phyloP scores from a whole-genome alignment of 2,329 filamentous ascomycete genomes.

The Coleophoma eucalyptorum region DNA sequence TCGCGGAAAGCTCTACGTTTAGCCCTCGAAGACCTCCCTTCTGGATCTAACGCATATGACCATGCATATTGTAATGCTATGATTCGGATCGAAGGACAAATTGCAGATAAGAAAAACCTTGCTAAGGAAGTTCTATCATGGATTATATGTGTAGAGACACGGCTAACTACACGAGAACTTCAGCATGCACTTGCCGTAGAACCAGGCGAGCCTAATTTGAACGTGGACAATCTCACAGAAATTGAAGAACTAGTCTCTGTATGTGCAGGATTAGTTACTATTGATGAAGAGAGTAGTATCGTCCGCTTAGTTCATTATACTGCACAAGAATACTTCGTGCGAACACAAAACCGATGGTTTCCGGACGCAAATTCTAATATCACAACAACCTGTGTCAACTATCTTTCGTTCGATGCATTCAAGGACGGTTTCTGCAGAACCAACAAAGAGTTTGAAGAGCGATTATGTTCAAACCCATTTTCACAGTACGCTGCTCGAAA shows the following conservation, averaged over 20 bases:
- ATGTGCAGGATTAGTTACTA: conserved; percentile 22
- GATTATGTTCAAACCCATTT: no score
- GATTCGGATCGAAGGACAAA: conserved; percentile 36
- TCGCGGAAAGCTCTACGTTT: conserved; percentile 26
- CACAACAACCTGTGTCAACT: conserved; percentile 19
- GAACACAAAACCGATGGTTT: conserved; percentile 9
- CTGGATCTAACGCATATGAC: conserved; percentile 22
- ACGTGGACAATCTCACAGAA: conserved; percentile 23
- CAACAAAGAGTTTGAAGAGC: no score
- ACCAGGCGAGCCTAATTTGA: conserved; percentile 18
- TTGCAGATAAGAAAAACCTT: conserved; percentile 22
- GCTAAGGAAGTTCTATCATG: conserved; percentile 26
- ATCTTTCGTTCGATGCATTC: conserved; percentile 14
- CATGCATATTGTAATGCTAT: conserved; percentile 38
- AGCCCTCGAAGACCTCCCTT: conserved; percentile 26
- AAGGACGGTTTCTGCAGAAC: no score
- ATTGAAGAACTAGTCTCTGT: conserved; percentile 14
- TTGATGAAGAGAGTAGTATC: conserved; percentile 20
- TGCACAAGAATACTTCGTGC: conserved; percentile 24
- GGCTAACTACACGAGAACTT: conserved; percentile 30
- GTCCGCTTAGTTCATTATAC: conserved; percentile 26
- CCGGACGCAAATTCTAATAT: conserved; percentile 12
- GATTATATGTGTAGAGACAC: conserved; percentile 18
- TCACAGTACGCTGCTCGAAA: no score
- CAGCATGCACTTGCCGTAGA: conserved; percentile 38